These are phyloP conservation scores for Rhododendron williamsianum DNA, from an alignment of 148 eudicot genomes.

Conservation along the genomic window DNA sequence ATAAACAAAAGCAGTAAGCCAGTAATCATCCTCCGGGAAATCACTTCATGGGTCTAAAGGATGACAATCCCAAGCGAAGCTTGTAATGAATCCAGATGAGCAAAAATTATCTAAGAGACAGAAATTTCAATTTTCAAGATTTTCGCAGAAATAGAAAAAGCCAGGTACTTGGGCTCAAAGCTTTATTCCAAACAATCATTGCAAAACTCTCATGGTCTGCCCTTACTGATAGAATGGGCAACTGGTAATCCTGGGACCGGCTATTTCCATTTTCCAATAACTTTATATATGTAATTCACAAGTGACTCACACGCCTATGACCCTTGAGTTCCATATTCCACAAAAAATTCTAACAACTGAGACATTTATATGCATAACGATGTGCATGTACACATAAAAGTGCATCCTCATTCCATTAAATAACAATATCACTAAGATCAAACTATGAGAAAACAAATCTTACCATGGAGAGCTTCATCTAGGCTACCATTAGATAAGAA, in stretches of 20 bases:
- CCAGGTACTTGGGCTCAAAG: not conserved
- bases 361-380: not conserved
- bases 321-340: not conserved
- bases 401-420: not conserved
- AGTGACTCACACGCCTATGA: not conserved
- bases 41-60: not conserved
- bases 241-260: not conserved
- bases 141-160: not conserved
- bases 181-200: not conserved
- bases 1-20: not conserved
- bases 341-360: not conserved
- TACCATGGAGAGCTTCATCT: constrained; percentile 97
- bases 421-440: not conserved
- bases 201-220: not conserved
- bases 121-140: not conserved
- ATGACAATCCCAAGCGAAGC: not conserved
- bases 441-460: constrained; percentile 21
- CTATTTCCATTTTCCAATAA: not conserved
- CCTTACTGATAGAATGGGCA: not conserved
- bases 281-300: not conserved
- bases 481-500: constrained; percentile 90
- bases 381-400: not conserved
- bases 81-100: not conserved
- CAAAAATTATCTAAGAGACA: not conserved
- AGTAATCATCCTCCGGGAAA: not conserved